These are phyloP conservation scores for Sistotremastrum suecicum DNA, from an alignment of 768 basidiomycete genomes.

Conservation along the genomic window DNA sequence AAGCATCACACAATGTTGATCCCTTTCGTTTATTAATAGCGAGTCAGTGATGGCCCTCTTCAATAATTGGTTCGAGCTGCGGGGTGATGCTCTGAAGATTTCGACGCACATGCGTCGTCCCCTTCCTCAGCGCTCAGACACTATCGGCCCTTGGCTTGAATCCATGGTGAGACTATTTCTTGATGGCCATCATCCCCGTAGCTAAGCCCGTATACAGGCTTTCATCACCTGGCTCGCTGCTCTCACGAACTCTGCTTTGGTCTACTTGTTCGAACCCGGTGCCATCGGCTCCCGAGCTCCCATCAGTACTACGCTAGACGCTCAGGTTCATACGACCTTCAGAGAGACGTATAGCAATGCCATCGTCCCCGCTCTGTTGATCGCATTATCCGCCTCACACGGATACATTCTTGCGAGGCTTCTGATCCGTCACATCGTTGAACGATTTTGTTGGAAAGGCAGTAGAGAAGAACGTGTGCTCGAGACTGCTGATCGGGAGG, in stretches of 20 bases:
- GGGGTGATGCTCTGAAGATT: conserved; percentile 94
- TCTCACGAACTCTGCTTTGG: conserved; percentile 77
- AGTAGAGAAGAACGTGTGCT: conserved; percentile 49
- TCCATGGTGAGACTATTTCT: conserved; percentile 38
- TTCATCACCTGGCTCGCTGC: conserved; percentile 86
- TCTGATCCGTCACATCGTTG: conserved; percentile 52
- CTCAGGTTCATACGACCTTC: conserved; percentile 2
- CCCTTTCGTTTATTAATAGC: background rate
- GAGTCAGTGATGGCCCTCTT: conserved; percentile 59
- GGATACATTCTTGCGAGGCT: conserved; percentile 59
- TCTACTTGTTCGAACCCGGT: conserved; percentile 71
- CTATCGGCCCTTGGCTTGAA: conserved; percentile 91
- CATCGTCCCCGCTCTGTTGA: conserved; percentile 47
- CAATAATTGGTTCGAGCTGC: conserved; percentile 87
- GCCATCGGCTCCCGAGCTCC: conserved; percentile 12
- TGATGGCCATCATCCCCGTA: background rate
- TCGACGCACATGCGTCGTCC: conserved; percentile 73
- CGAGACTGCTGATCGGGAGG: conserved; percentile 38
- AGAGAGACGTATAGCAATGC: background rate
- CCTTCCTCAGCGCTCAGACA: conserved; percentile 74
- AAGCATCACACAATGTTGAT: conserved; percentile 9
- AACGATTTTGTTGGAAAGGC: conserved; percentile 64
- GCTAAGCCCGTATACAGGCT: conserved; percentile 13
- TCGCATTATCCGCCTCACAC: conserved; percentile 79
- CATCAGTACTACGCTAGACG: conserved; percentile 14